phyloP scores from a whole-genome alignment of 345 rosid genomes.

The Arabis hirsuta region DNA sequence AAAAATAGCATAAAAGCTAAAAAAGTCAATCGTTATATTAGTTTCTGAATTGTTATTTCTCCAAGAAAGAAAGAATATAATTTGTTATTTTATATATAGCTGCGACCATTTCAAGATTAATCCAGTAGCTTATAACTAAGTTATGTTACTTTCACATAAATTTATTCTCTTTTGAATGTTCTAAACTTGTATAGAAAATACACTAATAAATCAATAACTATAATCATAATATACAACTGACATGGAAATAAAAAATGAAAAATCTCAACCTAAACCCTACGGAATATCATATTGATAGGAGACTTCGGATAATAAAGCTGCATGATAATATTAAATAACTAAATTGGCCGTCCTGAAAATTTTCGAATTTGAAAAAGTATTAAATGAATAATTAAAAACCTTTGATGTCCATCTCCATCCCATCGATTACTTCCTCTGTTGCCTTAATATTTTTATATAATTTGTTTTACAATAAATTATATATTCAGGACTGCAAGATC shows the following conservation, averaged over 20 bases:
- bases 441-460: constrained; percentile 17
- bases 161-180: background rate
- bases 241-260: background rate
- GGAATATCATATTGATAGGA: background rate
- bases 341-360: constrained; percentile 24
- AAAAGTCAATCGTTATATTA: too few species aligned
- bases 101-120: background rate
- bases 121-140: constrained; percentile 3
- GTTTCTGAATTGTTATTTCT: background rate
- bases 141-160: background rate
- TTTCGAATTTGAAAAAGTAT: constrained; percentile 16
- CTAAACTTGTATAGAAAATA: background rate
- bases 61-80: background rate
- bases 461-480: constrained; percentile 19
- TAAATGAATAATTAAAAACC: constrained; percentile 5
- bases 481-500: constrained; percentile 42
- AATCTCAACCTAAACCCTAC: constrained; percentile 8
- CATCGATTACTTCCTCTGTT: constrained; percentile 25
- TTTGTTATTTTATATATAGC: background rate
- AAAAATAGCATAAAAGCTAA: background rate
- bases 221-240: constrained; percentile 7
- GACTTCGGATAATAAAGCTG: constrained; percentile 1
- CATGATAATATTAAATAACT: background rate
- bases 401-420: constrained; percentile 18
- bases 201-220: background rate